Percentiles rank a stretch among this genome's conserved stretches.
phyloP scores from a whole-genome alignment of 768 basidiomycete genomes.

The Hebeloma cylindrosporum region DNA sequence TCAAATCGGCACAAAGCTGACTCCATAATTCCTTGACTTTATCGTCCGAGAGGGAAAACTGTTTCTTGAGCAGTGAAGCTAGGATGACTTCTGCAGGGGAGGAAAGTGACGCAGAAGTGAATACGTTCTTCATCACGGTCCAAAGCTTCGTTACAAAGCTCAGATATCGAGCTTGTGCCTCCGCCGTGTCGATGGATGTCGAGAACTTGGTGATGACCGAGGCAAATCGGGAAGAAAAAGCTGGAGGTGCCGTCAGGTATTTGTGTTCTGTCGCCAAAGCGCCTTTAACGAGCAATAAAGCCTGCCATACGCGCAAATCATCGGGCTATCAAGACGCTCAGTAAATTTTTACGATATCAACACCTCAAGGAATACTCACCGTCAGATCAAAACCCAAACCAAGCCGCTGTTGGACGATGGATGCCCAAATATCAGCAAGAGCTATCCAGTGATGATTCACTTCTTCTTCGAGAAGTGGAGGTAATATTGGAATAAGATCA shows the following conservation, averaged over 20 bases:
- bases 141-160: constrained; percentile 46
- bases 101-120: constrained; percentile 39
- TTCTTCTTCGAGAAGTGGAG: constrained; percentile 24
- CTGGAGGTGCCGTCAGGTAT: constrained; percentile 34
- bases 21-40: constrained; percentile 46
- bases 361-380: constrained; percentile 8
- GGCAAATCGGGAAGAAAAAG: constrained; percentile 35
- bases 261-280: constrained; percentile 40
- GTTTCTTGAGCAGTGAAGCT: constrained; percentile 40
- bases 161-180: constrained; percentile 39
- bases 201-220: constrained; percentile 39
- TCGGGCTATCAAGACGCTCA: constrained; percentile 30
- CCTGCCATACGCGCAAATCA: constrained; percentile 51
- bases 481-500: constrained; percentile 1
- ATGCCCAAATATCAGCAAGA: constrained; percentile 20
- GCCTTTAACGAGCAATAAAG: constrained; percentile 51
- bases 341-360: not conserved
- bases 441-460: constrained; percentile 26
- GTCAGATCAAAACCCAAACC: constrained; percentile 2
- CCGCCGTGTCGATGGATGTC: constrained; percentile 16
- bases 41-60: constrained; percentile 40
- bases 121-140: constrained; percentile 50
- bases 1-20: constrained; percentile 46
- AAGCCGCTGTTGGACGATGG: constrained; percentile 11
- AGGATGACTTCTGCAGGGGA: constrained; percentile 48